A percentile compares a stretch with the other conserved stretches of the same genome.
Evolutionary conservation across 345 rosid species (phyloP).

Genomic region (Aquilaria yunnanensis): DNA sequence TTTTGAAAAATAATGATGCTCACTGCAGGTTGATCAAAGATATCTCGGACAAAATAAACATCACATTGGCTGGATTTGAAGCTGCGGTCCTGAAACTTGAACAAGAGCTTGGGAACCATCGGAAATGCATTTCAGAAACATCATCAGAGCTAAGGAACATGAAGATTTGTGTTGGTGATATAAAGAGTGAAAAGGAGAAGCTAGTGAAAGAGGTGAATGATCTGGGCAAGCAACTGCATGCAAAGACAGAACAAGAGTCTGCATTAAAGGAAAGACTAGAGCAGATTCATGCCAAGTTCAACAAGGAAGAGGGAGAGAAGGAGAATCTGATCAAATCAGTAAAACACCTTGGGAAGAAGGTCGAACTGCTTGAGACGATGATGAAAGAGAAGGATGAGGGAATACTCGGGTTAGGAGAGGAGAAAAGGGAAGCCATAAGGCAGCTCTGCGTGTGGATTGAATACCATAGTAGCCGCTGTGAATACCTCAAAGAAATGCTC

Average conservation of each 20-base stretch:
- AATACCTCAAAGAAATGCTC: constrained; percentile 44
- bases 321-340: constrained; percentile 31
- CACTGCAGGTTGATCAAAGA: constrained; percentile 37
- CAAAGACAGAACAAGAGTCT: constrained; percentile 26
- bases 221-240: constrained; percentile 30
- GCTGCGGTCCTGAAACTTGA: constrained; percentile 31
- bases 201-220: constrained; percentile 28
- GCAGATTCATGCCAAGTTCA: constrained; percentile 37
- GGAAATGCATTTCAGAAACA: constrained; percentile 32
- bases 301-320: constrained; percentile 47
- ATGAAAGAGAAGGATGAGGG: constrained; percentile 49
- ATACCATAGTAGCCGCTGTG: constrained; percentile 55
- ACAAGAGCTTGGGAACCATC: constrained; percentile 28
- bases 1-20: constrained; percentile 33
- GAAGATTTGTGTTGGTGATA: constrained; percentile 38
- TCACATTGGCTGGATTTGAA: constrained; percentile 34
- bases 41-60: constrained; percentile 32
- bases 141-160: constrained; percentile 35
- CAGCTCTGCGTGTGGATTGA: constrained; percentile 88
- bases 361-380: constrained; percentile 26
- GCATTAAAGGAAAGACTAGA: constrained; percentile 27
- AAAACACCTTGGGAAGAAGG: constrained; percentile 30
- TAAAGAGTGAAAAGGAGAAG: constrained; percentile 27
- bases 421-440: constrained; percentile 89
- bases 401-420: constrained; percentile 38